Evolutionary conservation across 441 rosid genomes (phyloP).

Genomic region (Pelargonium fulgidum): DNA sequence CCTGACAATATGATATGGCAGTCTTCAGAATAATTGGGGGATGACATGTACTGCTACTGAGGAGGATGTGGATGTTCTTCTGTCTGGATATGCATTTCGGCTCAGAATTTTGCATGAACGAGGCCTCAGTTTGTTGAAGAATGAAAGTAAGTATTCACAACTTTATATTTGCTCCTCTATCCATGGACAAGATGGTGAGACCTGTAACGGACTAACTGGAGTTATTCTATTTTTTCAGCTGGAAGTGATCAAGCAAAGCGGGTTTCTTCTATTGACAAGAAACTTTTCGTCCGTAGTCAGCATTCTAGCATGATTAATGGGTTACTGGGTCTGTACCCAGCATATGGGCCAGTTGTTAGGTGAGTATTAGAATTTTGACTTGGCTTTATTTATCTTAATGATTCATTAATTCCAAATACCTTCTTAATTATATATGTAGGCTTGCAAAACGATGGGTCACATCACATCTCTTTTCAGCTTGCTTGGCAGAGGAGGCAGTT

Average conservation of each 20-base stretch:
- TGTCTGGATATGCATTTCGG: slow-evolving; percentile 79
- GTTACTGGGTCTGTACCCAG: slow-evolving; percentile 54
- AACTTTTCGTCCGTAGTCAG: slow-evolving; percentile 63
- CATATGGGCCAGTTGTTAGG: slow-evolving; percentile 75
- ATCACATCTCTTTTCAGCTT: slow-evolving; percentile 85
- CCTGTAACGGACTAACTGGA: slow-evolving; percentile 17
- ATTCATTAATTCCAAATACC: slow-evolving; percentile 1
- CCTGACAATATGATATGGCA: slow-evolving; percentile 33
- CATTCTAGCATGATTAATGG: slow-evolving; percentile 96
- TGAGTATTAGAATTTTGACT: slow-evolving; percentile 18
- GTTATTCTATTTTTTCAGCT: slow-evolving; percentile 32
- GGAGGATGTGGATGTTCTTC: slow-evolving; percentile 63
- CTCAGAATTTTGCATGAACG: slow-evolving; percentile 82
- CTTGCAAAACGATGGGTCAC: slow-evolving; percentile 93
- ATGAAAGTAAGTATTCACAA: slow-evolving; percentile 51
- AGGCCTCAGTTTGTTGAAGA: slow-evolving; percentile 69
- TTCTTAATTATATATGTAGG: slow-evolving; percentile 34
- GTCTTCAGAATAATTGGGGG: slow-evolving; percentile 62
- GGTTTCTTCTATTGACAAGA: slow-evolving; percentile 55
- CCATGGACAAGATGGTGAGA: not conserved
- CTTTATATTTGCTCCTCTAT: slow-evolving; percentile 19
- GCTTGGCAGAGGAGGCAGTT: slow-evolving; percentile 78
- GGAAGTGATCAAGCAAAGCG: slow-evolving; percentile 46
- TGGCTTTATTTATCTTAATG: not conserved
- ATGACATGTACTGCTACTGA: slow-evolving; percentile 66